These are phyloP conservation scores for Arabidopsis lyrata DNA, from an alignment of 441 rosid genomes.

Conservation along the genomic window DNA sequence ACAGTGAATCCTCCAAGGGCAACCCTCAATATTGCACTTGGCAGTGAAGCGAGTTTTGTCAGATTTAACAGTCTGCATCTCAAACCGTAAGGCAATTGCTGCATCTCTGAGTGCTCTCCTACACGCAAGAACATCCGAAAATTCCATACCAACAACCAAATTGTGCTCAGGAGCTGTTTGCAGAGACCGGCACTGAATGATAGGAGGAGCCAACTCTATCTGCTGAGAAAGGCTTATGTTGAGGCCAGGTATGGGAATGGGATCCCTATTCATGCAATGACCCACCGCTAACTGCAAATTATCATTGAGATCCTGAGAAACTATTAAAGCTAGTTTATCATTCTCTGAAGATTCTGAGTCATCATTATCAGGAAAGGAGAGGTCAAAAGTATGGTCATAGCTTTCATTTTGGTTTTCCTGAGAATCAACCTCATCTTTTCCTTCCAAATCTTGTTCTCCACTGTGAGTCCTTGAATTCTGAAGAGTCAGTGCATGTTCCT, in stretches of 20 bases:
- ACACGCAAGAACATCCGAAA: slow-evolving; percentile 63
- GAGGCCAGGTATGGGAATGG: slow-evolving; percentile 32
- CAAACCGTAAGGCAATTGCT: slow-evolving; percentile 65
- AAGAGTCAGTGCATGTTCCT: slow-evolving; percentile 39
- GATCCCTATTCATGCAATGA: slow-evolving; percentile 48
- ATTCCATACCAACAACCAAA: slow-evolving; percentile 60
- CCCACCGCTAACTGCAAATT: slow-evolving; percentile 51
- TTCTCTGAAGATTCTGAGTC: slow-evolving; percentile 45
- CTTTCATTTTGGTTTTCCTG: slow-evolving; percentile 44
- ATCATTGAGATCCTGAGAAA: slow-evolving; percentile 45
- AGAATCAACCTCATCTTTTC: slow-evolving; percentile 48
- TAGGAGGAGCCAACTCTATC: slow-evolving; percentile 39
- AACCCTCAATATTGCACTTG: slow-evolving; percentile 58
- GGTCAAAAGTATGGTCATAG: slow-evolving; percentile 40
- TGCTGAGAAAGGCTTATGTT: slow-evolving; percentile 50
- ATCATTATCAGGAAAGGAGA: slow-evolving; percentile 45
- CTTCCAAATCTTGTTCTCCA: slow-evolving; percentile 40
- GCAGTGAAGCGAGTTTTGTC: slow-evolving; percentile 68
- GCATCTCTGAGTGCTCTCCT: slow-evolving; percentile 70
- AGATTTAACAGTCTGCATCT: slow-evolving; percentile 66
- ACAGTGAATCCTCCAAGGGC: slow-evolving; percentile 70
- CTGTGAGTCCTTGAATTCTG: slow-evolving; percentile 35
- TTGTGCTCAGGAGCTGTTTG: slow-evolving; percentile 43
- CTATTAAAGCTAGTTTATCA: slow-evolving; percentile 41
- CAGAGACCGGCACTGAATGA: slow-evolving; percentile 48